Conservation (phyloP, 306 rosid genomes). For the Notholithocarpus densiflorus region DNA sequence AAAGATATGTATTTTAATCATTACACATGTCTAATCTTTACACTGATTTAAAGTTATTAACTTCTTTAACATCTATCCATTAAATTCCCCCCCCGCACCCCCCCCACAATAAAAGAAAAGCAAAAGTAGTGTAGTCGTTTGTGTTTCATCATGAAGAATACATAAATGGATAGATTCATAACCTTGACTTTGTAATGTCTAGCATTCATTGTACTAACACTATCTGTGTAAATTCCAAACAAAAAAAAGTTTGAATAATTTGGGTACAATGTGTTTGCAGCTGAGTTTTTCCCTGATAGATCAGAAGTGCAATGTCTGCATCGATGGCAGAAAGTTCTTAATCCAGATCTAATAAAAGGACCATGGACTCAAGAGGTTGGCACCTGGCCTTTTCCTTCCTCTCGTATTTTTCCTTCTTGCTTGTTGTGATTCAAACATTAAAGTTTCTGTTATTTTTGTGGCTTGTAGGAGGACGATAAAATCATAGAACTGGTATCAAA, state of each 20-base stretch:
- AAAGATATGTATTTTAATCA: not conserved
- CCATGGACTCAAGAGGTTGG: constrained; percentile 97
- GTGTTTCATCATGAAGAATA: not conserved
- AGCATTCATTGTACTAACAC: not conserved
- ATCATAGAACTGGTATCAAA: constrained; percentile 71
- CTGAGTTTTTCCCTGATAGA: constrained; percentile 83
- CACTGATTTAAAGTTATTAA: not conserved
- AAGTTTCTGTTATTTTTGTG: constrained; percentile 21
- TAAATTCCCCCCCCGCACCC: not conserved
- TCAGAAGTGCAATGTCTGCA: constrained; percentile 98
- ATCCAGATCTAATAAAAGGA: constrained; percentile 97
- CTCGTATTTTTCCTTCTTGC: not conserved
- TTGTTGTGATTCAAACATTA: constrained; percentile 18
- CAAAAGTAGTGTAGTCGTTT: not conserved
- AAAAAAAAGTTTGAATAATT: constrained; percentile 27
- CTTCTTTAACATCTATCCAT: too few species aligned
- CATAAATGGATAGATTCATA: not conserved
- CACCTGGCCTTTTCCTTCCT: constrained; percentile 12
- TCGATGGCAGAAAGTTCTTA: constrained; percentile 99
- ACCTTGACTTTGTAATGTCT: not conserved
- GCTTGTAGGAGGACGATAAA: constrained; percentile 84
- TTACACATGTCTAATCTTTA: not conserved
- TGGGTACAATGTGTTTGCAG: constrained; percentile 51
- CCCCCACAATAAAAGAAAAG: not conserved
- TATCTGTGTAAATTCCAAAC: constrained; percentile 6